Percentiles rank a stretch among this genome's conserved stretches.
phyloP scores from a whole-genome alignment of 257 asterid genomes.

The Mitragyna speciosa region DNA sequence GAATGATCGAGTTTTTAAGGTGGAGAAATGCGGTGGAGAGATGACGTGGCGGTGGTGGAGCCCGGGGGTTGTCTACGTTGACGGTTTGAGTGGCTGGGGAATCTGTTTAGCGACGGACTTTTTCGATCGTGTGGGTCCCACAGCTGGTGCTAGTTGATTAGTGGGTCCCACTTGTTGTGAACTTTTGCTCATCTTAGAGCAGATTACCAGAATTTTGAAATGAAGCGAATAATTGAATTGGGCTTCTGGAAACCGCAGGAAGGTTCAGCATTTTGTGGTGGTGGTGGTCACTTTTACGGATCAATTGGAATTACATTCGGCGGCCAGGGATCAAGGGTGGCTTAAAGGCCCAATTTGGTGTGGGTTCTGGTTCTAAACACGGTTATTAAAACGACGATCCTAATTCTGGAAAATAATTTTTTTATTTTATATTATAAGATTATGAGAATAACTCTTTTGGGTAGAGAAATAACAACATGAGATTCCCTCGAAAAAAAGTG shows the following conservation, averaged over 20 bases:
- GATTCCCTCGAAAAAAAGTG: too few relatives aligned
- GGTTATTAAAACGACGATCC: too few relatives aligned
- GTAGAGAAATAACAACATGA: too few relatives aligned
- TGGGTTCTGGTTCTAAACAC: too few relatives aligned
- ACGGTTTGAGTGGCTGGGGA: constrained; percentile 8
- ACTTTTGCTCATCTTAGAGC: not conserved
- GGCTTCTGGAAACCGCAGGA: not conserved
- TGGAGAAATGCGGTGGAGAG: constrained; percentile 15
- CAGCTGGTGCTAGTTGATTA: not conserved
- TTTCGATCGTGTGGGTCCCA: not conserved
- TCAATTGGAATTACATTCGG: not conserved
- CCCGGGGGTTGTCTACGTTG: not conserved
- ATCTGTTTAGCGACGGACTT: not conserved
- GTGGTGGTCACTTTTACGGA: too few relatives aligned
- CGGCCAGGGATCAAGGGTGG: not conserved
- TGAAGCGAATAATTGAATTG: not conserved
- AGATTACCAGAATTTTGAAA: not conserved
- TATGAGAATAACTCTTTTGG: too few relatives aligned
- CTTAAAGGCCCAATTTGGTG: not conserved
- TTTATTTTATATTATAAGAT: too few relatives aligned
- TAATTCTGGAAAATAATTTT: too few relatives aligned
- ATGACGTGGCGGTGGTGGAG: constrained; percentile 24
- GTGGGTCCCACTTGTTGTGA: not conserved
- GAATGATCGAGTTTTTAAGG: not conserved
- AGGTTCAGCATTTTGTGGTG: too few relatives aligned